phyloP scores from a whole-genome alignment of 1,284 basidiomycete species.

The Phylloboletellus chloephorus region DNA sequence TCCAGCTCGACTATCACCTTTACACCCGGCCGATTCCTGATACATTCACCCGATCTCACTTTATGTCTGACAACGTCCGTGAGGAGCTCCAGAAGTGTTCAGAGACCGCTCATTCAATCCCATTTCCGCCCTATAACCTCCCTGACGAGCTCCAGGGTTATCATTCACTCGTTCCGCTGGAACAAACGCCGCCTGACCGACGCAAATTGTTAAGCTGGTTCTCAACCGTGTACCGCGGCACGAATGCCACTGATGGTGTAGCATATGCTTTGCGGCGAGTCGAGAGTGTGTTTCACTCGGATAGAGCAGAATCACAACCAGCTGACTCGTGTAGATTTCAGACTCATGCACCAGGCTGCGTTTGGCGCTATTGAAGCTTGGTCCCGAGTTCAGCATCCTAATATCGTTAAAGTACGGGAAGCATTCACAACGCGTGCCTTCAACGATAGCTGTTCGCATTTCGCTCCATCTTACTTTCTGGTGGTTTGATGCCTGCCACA shows the following conservation, averaged over 20 bases:
- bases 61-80: slow-evolving; percentile 70
- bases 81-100: slow-evolving; percentile 78
- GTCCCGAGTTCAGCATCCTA: slow-evolving; percentile 83
- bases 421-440: slow-evolving; percentile 96
- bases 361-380: slow-evolving; percentile 85
- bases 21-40: slow-evolving; percentile 67
- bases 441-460: slow-evolving; percentile 78
- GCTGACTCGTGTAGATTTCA: slow-evolving; percentile 58
- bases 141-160: slow-evolving; percentile 91
- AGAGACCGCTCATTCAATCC: slow-evolving; percentile 59
- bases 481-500: slow-evolving; percentile 31
- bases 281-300: slow-evolving; percentile 59
- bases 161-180: slow-evolving; percentile 81
- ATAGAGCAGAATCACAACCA: not conserved
- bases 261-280: slow-evolving; percentile 78
- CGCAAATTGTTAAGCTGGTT: slow-evolving; percentile 75
- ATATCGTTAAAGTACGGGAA: slow-evolving; percentile 81
- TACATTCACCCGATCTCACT: slow-evolving; percentile 50
- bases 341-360: slow-evolving; percentile 76
- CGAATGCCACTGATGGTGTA: slow-evolving; percentile 72
- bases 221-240: slow-evolving; percentile 80
- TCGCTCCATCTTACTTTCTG: slow-evolving; percentile 3
- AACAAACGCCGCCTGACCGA: slow-evolving; percentile 49
- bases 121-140: slow-evolving; percentile 49
- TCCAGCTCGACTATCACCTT: slow-evolving; percentile 84